These are phyloP conservation scores for Eutrema japonicum DNA, from an alignment of 345 rosid species.

Conservation along the genomic window DNA sequence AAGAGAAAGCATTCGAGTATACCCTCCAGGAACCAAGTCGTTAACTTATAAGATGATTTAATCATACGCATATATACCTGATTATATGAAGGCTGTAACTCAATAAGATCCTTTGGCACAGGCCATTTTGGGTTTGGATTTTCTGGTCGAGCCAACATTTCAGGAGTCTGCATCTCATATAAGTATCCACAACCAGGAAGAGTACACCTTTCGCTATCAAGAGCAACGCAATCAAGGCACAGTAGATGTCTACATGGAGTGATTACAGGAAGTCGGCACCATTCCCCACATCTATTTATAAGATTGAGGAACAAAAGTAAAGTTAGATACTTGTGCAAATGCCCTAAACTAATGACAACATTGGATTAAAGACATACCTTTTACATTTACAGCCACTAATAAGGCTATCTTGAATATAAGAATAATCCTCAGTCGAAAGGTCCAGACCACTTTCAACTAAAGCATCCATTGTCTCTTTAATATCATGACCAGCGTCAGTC, in stretches of 20 bases:
- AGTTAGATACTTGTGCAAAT: conserved; percentile 24
- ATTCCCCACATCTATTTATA: conserved; percentile 77
- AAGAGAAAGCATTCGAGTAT: conserved; percentile 29
- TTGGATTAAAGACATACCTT: conserved; percentile 56
- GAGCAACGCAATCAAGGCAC: conserved; percentile 84
- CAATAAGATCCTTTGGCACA: conserved; percentile 96
- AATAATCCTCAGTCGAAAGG: conserved; percentile 66
- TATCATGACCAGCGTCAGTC: conserved; percentile 82
- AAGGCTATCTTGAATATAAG: conserved; percentile 66
- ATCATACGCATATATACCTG: conserved; percentile 57
- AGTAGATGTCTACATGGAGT: conserved; percentile 95
- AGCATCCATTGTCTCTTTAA: conserved; percentile 91
- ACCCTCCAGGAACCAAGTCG: conserved; percentile 10
- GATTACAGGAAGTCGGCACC: conserved; percentile 95
- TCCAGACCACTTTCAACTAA: conserved; percentile 68
- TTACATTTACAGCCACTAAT: conserved; percentile 82
- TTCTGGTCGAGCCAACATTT: conserved; percentile 76
- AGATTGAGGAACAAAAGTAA: conserved; percentile 22
- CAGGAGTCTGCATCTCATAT: conserved; percentile 93
- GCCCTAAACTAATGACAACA: conserved; percentile 20
- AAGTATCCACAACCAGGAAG: conserved; percentile 71
- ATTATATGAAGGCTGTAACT: conserved; percentile 92
- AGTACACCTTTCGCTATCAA: conserved; percentile 75
- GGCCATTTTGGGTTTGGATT: conserved; percentile 98
- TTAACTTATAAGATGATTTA: conserved; percentile 19